phyloP scores from a whole-genome alignment of 345 rosid species.

The Triadica sebifera region DNA sequence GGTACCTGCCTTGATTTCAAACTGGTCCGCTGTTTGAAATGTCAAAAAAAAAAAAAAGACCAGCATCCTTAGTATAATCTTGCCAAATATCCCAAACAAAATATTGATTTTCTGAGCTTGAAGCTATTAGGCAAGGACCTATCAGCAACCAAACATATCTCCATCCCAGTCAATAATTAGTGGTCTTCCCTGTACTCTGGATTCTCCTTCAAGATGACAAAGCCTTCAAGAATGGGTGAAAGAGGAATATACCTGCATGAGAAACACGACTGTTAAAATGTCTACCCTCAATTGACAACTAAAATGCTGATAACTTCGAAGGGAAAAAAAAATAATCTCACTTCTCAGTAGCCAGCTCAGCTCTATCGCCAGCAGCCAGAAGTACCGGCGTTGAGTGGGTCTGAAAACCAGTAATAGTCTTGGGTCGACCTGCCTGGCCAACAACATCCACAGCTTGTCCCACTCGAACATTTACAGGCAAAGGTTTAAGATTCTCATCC shows the following conservation, averaged over 20 bases:
- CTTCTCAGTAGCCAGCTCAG: constrained; percentile 95
- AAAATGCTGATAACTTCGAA: not conserved
- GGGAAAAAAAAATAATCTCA: constrained; percentile 29
- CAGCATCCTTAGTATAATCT: not conserved
- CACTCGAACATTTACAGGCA: constrained; percentile 80
- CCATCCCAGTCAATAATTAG: constrained; percentile 9
- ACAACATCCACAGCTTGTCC: constrained; percentile 98
- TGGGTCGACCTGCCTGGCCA: constrained; percentile 95
- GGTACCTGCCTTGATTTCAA: not conserved
- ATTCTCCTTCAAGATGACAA: constrained; percentile 77
- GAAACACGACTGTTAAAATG: not conserved
- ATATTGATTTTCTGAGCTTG: not conserved
- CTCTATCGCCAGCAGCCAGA: constrained; percentile 91
- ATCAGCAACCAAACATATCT: not conserved
- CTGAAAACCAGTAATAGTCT: constrained; percentile 94
- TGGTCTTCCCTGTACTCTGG: constrained; percentile 73
- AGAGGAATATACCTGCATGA: constrained; percentile 74
- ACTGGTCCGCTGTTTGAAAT: no score
- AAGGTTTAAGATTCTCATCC: constrained; percentile 75
- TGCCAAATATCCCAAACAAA: not conserved
- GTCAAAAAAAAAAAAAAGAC: not conserved
- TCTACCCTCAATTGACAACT: not conserved
- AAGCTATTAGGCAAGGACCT: not conserved
- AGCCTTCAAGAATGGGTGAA: constrained; percentile 89
- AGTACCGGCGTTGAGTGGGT: constrained; percentile 94